Evolutionary conservation across 2,329 filamentous ascomycete genomes (phyloP), one percentile per base, ranked within the genome.

Genomic region (Aspergillus novoparasiticus): DNA sequence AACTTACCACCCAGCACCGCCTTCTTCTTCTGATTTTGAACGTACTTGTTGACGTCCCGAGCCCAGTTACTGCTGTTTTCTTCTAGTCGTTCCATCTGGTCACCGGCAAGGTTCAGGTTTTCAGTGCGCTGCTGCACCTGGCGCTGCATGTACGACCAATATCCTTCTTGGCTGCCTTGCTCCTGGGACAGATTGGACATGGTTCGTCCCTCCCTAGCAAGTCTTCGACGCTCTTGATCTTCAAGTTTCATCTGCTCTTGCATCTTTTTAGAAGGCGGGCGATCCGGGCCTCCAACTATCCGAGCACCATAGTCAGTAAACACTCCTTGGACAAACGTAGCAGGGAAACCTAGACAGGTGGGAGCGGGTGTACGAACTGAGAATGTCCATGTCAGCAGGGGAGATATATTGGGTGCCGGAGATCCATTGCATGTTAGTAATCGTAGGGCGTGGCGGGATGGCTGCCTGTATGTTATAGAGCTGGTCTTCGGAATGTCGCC

Each of bases 371-470:
- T 51, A 73, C 79, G 69, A 76, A 83, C 83, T 95, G 1, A 99
- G 82, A 2, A 97, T 80, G 73, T 98, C 95, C 72, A 99, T 88
- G 72, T 99, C 95, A 2, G 89, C 84, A 0, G 92, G 90, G 1
- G 92, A 93, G 53, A 99, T 86, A 71, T 96, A 91, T 77, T 97
- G 94, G 1, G 94, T 98, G 4, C 95, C 95, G 0, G 93, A 91
- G 58, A 99, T 93, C 95, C 95, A 99, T 79, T 98, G 93, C 43
- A 99, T 79, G 72, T 96, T 97, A 23, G 92, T 96, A 64, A 99
- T 99, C 0, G 93, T 97, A 1, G 95, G 95, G 2, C 95, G 88
- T 14, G 92, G 85, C 2, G 94, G 94, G 26, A 91, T 85, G 19
- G 86, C 74, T 0, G 92, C 85, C 62, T 91, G 84, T 0, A 91